These are phyloP conservation scores for Tripterygium wilfordii DNA, from an alignment of 177 flowering plant species.

Conservation along the genomic window DNA sequence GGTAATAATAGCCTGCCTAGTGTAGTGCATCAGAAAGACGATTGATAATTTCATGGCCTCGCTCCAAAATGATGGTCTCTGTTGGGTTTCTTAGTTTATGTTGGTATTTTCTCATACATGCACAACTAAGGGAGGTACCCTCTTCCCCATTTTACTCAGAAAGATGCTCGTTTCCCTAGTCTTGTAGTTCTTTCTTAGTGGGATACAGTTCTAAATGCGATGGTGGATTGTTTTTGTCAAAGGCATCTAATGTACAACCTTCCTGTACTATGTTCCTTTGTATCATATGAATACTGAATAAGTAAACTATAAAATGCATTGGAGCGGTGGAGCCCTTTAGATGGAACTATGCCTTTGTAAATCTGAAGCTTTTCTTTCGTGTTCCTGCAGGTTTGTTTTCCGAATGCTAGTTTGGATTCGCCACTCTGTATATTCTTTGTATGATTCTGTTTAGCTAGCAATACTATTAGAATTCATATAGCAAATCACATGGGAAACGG, in stretches of 20 bases:
- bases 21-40: slow-evolving; percentile 88
- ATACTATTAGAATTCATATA: slow-evolving; percentile 3
- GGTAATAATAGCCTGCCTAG: slow-evolving; percentile 79
- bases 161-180: slow-evolving; percentile 6
- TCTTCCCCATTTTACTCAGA: slow-evolving; percentile 4
- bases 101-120: slow-evolving; percentile 20
- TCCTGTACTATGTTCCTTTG: slow-evolving; percentile 5
- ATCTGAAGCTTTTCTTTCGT: slow-evolving; percentile 67
- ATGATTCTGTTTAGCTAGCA: slow-evolving; percentile 11
- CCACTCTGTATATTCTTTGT: slow-evolving; percentile 46
- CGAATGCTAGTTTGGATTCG: slow-evolving; percentile 53
- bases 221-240: slow-evolving; percentile 9
- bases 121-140: slow-evolving; percentile 8
- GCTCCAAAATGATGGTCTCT: slow-evolving; percentile 25
- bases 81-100: slow-evolving; percentile 31
- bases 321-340: slow-evolving; percentile 7
- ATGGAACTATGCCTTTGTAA: slow-evolving; percentile 25
- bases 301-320: slow-evolving; percentile 3
- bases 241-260: slow-evolving; percentile 1
- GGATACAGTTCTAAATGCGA: background rate
- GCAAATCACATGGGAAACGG: slow-evolving; percentile 14
- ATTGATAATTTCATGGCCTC: slow-evolving; percentile 58
- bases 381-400: slow-evolving; percentile 84
- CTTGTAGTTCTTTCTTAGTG: slow-evolving; percentile 15
- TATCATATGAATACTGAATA: background rate